A percentile compares a stretch with the other conserved stretches of the same genome.
phyloP scores from a whole-genome alignment of 805 yeast genomes.

The Starmerella khaoyaiensis region DNA sequence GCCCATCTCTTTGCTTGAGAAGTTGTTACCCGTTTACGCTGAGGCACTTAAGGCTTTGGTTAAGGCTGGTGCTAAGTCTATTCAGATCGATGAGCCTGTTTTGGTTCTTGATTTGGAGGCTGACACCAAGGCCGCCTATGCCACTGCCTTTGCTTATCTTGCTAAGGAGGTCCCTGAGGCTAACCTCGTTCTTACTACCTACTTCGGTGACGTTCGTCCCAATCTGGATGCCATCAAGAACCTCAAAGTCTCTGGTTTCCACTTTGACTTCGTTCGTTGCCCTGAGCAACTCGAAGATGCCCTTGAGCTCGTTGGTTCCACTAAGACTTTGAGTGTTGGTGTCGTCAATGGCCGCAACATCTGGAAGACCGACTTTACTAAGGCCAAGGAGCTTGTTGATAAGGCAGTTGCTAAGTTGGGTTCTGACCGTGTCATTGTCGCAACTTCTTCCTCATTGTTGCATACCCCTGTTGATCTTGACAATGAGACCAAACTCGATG shows the following conservation, averaged over 20 bases:
- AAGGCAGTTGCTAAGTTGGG: constrained; percentile 78
- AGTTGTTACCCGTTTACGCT: constrained; percentile 85
- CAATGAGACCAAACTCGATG: constrained; percentile 81
- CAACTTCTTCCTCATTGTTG: constrained; percentile 91
- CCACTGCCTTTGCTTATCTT: constrained; percentile 71
- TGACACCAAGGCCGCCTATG: constrained; percentile 71
- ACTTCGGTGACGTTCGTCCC: constrained; percentile 98
- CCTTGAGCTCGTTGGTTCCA: constrained; percentile 46
- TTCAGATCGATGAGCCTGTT: constrained; percentile 96
- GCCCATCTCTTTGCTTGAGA: constrained; percentile 79
- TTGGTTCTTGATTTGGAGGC: constrained; percentile 87
- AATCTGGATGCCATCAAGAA: constrained; percentile 79
- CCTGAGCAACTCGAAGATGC: constrained; percentile 92
- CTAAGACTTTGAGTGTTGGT: constrained; percentile 88
- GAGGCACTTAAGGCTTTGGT: constrained; percentile 76
- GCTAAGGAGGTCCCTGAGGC: constrained; percentile 59
- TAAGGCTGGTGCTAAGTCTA: constrained; percentile 87
- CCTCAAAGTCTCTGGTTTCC: constrained; percentile 90
- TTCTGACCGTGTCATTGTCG: constrained; percentile 55
- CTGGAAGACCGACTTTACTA: constrained; percentile 93
- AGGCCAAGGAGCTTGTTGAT: constrained; percentile 70
- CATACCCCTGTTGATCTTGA: constrained; percentile 97
- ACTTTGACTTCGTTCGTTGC: constrained; percentile 89
- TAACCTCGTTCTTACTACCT: constrained; percentile 71
- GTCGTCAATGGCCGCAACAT: constrained; percentile 98